These are phyloP conservation scores for Candida glaebosa DNA, from an alignment of 805 yeast species.

Conservation along the genomic window DNA sequence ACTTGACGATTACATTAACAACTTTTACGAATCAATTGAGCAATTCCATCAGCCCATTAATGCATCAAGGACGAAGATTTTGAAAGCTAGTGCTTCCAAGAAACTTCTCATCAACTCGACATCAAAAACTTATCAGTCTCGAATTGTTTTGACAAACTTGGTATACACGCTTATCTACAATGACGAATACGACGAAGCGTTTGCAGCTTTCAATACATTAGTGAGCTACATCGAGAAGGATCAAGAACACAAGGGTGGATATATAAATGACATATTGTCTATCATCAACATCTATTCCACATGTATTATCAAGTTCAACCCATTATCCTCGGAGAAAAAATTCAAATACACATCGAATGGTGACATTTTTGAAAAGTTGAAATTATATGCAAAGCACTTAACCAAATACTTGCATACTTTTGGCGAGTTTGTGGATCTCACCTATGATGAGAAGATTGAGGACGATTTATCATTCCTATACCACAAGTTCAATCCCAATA, in stretches of 20 bases:
- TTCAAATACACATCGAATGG: conserved; percentile 25
- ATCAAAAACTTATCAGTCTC: conserved; percentile 36
- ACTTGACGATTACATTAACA: conserved; percentile 25
- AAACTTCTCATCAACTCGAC: conserved; percentile 27
- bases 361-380: conserved; percentile 18
- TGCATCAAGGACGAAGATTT: conserved; percentile 11
- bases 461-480: conserved; percentile 31
- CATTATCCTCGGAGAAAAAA: conserved; percentile 23
- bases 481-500: conserved; percentile 30
- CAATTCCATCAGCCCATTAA: conserved; percentile 17
- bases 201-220: conserved; percentile 39
- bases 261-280: conserved; percentile 27
- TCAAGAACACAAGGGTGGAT: conserved; percentile 27
- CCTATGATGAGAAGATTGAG: conserved; percentile 23
- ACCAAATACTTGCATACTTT: conserved; percentile 21
- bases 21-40: conserved; percentile 27
- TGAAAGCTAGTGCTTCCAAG: conserved; percentile 24
- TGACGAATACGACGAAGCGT: conserved; percentile 41
- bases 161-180: conserved; percentile 29
- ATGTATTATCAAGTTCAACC: conserved; percentile 35
- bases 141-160: conserved; percentile 27
- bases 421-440: conserved; percentile 20
- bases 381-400: conserved; percentile 17
- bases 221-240: conserved; percentile 30
- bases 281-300: conserved; percentile 31